Evolutionary conservation across 805 yeast species (phyloP), one percentile per base, ranked within the genome.

Genomic region (Saccharomycopsis selenospora): DNA sequence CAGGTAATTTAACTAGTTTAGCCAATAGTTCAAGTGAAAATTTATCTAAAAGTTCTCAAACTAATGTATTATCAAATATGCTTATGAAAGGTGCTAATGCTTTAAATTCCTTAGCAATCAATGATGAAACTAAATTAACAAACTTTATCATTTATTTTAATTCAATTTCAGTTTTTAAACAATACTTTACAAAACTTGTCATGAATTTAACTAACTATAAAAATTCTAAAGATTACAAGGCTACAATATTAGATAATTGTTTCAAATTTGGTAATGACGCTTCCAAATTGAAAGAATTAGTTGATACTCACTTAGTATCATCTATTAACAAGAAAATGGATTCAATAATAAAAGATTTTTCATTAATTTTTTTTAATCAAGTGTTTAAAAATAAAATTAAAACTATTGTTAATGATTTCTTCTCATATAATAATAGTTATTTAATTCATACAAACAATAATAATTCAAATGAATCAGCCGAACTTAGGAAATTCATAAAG

Each of bases 101-200:
- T 1, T 56, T 70, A 43, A 68, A 70, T 5, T 57, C 63, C 4
- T 45, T 64, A 20, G 58, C 64, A 0, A 53, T 64, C 3, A 73
- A 69, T 27, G 74, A 73, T 42, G 73, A 75, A 6, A 66, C 72
- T 3, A 72, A 76, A 49, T 62, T 85, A 13, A 72, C 77, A 27
- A 76, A 75, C 13, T 89, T 79, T 59, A 66, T 88, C 36, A 67
- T 85, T 1, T 76, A 82, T 50, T 67, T 89, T 51, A 90, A 91
- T 63, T 81, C 95, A 1, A 68, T 89, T 3, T 78, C 82, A 8
- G 66, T 81, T 40, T 80, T 85, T 22, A 72, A 75, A 20, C 71
- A 68, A 5, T 85, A 86, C 58, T 69, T 85, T 28, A 61, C 65
- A 10, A 77, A 75, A 49, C 64, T 86, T 33, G 55, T 80, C 7